Evolutionary conservation across 495 filamentous ascomycete genomes (phyloP).

Genomic region (Thermochaetoides thermophila): DNA sequence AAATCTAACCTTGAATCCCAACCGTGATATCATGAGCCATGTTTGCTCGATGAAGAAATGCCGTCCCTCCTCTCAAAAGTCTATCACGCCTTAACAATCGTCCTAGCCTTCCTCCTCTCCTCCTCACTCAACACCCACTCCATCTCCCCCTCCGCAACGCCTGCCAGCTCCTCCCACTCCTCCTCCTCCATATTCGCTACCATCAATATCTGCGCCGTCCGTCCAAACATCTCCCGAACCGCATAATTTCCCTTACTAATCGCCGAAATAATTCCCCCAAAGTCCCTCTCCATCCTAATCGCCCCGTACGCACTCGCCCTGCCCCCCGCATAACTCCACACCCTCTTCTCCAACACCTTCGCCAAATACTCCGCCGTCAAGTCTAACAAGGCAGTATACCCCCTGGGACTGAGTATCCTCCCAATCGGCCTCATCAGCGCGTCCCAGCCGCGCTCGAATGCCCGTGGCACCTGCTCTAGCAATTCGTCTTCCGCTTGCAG

Average conservation of each 20-base stretch:
- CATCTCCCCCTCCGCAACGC: constrained; percentile 30
- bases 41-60: too few species aligned
- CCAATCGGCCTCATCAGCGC: constrained; percentile 64
- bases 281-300: constrained; percentile 75
- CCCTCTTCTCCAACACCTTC: constrained; percentile 69
- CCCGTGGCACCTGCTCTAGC: constrained; percentile 47
- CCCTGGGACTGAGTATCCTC: constrained; percentile 65
- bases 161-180: constrained; percentile 68
- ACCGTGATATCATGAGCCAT: too few species aligned
- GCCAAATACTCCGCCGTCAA: constrained; percentile 59
- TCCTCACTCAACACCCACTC: constrained; percentile 40
- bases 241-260: constrained; percentile 68
- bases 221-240: constrained; percentile 64
- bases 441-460: constrained; percentile 76
- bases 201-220: constrained; percentile 71
- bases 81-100: constrained; percentile 22
- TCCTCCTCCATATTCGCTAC: constrained; percentile 96
- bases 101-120: constrained; percentile 37
- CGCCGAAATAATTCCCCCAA: constrained; percentile 60
- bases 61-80: background rate
- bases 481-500: constrained; percentile 38
- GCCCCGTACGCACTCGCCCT: constrained; percentile 72
- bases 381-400: constrained; percentile 54
- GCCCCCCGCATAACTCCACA: constrained; percentile 64
- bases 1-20: too few species aligned